These are phyloP conservation scores for Trypanosoma rangeli DNA, from an alignment of 208 protist genomes.

Conservation along the genomic window DNA sequence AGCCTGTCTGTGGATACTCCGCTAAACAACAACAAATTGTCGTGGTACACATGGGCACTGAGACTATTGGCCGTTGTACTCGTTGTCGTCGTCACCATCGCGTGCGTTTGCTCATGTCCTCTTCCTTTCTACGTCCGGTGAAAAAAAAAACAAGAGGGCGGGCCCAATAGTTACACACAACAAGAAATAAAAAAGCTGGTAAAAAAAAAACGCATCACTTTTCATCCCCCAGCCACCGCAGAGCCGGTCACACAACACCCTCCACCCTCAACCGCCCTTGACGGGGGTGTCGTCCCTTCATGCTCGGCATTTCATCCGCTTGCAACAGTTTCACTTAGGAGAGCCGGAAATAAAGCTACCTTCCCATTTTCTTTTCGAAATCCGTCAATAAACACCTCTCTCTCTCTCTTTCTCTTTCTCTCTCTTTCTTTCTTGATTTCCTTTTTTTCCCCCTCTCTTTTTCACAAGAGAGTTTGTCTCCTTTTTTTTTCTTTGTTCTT, in stretches of 20 bases:
- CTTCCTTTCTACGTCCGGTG: background rate
- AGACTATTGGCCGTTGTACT: background rate
- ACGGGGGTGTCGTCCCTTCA: background rate
- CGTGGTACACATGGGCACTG: conserved; percentile 19
- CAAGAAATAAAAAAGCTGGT: background rate
- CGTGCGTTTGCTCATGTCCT: background rate
- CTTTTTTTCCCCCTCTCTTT: background rate
- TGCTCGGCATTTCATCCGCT: background rate
- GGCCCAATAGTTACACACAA: too few relatives aligned
- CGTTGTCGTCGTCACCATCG: background rate
- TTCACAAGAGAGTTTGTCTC: too few relatives aligned
- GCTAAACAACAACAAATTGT: conserved; percentile 9
- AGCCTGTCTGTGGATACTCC: conserved; percentile 15
- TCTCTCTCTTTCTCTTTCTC: background rate
- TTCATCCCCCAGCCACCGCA: background rate
- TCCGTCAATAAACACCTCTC: background rate
- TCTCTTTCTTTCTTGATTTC: background rate
- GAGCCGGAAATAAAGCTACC: background rate
- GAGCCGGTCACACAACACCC: background rate
- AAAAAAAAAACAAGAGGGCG: background rate
- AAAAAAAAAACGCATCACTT: background rate
- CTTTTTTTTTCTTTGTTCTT: background rate
- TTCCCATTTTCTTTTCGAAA: background rate
- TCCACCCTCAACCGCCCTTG: background rate
- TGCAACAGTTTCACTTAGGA: background rate